Evolutionary conservation across 2,329 filamentous ascomycete genomes (phyloP).

Genomic region (Phialophora expanda): DNA sequence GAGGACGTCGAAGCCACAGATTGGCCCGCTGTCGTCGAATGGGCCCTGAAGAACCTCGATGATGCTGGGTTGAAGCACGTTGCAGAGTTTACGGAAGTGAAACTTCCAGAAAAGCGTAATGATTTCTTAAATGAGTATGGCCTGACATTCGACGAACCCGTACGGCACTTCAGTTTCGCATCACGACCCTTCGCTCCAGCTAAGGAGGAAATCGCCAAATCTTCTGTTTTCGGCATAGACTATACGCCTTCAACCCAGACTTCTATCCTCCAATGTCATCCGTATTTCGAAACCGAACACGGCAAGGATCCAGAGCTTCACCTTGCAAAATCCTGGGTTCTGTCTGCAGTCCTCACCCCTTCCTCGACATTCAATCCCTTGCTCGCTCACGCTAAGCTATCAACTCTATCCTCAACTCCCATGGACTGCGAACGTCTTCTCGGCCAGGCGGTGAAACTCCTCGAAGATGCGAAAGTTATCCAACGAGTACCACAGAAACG

Average conservation of each 20-base stretch:
- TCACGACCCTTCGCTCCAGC: constrained; percentile 29
- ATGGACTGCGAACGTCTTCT: constrained; percentile 43
- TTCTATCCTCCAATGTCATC: constrained; percentile 12
- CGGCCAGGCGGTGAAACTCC: constrained; percentile 47
- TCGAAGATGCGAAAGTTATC: constrained; percentile 42
- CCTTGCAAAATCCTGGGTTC: constrained; percentile 54
- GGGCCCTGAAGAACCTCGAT: constrained; percentile 52
- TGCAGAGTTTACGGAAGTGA: constrained; percentile 35
- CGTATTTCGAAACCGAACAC: constrained; percentile 19
- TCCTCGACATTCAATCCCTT: constrained; percentile 49
- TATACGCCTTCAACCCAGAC: constrained; percentile 13
- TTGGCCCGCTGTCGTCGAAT: constrained; percentile 54
- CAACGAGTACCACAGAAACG: constrained; percentile 10
- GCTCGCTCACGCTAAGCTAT: constrained; percentile 45
- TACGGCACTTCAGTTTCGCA: constrained; percentile 46
- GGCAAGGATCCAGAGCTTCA: constrained; percentile 20
- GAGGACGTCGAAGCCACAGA: constrained; percentile 52
- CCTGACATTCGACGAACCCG: constrained; percentile 46
- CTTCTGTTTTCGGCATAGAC: constrained; percentile 46
- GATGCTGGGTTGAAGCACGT: constrained; percentile 46
- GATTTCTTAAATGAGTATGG: constrained; percentile 51
- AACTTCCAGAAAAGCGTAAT: constrained; percentile 51
- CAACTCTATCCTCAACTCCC: constrained; percentile 29
- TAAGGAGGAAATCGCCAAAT: constrained; percentile 45
- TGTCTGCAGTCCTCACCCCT: constrained; percentile 54